A percentile compares a stretch with the other conserved stretches of the same genome.
Conservation (phyloP, 1,284 basidiomycete genomes). For the Tilletiaria anomala region DNA sequence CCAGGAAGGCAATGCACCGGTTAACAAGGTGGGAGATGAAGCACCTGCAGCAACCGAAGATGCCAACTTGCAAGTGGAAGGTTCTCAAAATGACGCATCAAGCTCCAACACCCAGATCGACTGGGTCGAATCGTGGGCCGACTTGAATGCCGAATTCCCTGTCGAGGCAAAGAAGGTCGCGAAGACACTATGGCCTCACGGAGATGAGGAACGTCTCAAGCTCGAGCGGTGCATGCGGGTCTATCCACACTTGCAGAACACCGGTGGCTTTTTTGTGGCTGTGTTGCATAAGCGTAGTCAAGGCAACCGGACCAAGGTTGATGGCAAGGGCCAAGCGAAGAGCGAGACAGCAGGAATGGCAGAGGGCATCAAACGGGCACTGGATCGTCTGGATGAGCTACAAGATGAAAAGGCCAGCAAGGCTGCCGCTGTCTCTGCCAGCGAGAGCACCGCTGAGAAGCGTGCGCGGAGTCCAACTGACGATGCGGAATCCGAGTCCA, state of each 20-base stretch:
- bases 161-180: conserved; percentile 22
- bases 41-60: no score
- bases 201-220: conserved; percentile 26
- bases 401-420: conserved; percentile 1
- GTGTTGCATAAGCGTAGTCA: conserved; percentile 54
- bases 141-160: conserved; percentile 23
- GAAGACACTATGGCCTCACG: conserved; percentile 33
- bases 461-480: conserved; percentile 4
- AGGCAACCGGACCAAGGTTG: conserved; percentile 1
- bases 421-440: no score
- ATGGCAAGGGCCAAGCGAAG: conserved; percentile 6
- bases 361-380: conserved; percentile 31
- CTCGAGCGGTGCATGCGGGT: conserved; percentile 32
- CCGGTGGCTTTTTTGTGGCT: conserved; percentile 93
- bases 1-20: neutral
- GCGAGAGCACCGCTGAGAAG: conserved; percentile 4
- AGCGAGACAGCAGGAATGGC: conserved; percentile 28
- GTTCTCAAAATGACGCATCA: no score
- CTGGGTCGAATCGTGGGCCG: conserved; percentile 30
- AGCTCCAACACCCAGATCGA: no score
- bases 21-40: neutral
- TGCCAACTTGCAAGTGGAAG: no score
- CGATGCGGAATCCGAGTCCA: neutral
- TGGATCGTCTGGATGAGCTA: conserved; percentile 10
- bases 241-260: conserved; percentile 90